These are phyloP conservation scores for Batrachochytrium dendrobatidis DNA, from an alignment of 371 early-diverging fungal genomes.

Conservation along the genomic window DNA sequence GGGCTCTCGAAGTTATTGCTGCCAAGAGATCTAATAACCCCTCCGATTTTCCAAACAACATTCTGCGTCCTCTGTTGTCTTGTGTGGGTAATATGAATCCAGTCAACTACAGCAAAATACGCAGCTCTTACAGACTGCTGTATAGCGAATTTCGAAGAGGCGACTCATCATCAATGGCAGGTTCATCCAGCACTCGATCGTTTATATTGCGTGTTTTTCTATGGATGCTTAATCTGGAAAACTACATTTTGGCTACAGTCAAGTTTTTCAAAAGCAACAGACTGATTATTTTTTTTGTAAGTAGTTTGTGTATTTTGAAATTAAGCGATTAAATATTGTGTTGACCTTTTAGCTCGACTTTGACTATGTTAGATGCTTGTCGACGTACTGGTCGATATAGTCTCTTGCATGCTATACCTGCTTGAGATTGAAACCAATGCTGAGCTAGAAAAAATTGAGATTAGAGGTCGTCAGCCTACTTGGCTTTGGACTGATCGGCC, in stretches of 20 bases:
- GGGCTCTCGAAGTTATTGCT: not conserved
- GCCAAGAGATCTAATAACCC: no score
- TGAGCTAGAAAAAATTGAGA: not conserved
- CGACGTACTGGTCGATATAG: slow-evolving; percentile 45
- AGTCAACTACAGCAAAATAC: no score
- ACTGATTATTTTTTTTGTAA: not conserved
- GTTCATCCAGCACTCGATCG: no score
- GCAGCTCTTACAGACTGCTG: no score
- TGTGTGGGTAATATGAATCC: no score
- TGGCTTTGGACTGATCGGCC: slow-evolving; percentile 59
- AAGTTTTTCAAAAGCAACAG: not conserved
- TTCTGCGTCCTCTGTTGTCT: no score
- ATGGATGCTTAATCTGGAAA: not conserved
- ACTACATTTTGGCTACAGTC: not conserved
- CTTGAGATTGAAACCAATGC: slow-evolving; percentile 55
- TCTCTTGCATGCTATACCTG: slow-evolving; percentile 59
- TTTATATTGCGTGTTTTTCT: not conserved
- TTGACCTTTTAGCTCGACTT: no score
- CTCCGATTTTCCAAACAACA: no score
- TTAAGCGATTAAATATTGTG: no score
- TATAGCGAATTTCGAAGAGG: no score
- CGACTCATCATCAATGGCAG: no score
- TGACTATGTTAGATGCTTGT: not conserved
- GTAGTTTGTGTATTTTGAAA: no score
- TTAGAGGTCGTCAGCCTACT: slow-evolving; percentile 38